Base-by-base conservation (phyloP, 257 asterid species). In the Salvia hispanica region DNA sequence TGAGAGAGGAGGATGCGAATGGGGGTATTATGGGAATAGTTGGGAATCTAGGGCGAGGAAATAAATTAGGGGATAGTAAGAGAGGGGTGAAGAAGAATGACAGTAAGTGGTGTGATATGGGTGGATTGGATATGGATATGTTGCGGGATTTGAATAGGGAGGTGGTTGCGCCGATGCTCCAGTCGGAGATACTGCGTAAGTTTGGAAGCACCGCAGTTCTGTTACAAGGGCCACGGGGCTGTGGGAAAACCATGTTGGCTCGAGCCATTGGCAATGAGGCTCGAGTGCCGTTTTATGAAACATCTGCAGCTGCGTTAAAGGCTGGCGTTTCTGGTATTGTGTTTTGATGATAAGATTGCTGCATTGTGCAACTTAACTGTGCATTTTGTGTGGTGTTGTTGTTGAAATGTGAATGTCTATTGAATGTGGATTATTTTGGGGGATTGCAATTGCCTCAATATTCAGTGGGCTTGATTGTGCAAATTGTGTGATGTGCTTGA, bases 201-300 rank as follows among this genome's bases (percentile, higher is more conserved):
- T 72, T 89, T 7, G 96, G 98, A 34, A 89, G 84, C 53, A 51
- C 89, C 11, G 96, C 96, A 58, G 82, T 92, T 59, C 74, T 92
- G 77, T 77, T 92, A n/a, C 88, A 92, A 7, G 98, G 98, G 4
- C 98, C 96, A 9, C 98, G 95, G 15, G 98, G 98, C 1, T 92
- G 98, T 80, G 98, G 98, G 74, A 92, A 92, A 77, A 89, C 98
- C 5, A 85, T 64, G 76, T 84, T 92, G 76, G 96, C 96, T 77
- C 90, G 83, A 53, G 98, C 98, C 45, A 87, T 92, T 83, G 98
- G 96, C 54, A 92, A 92, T 73, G 98, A 92, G 74, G 76, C 95
- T 5, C 81, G 95, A 4, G 83, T 82, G 9, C 91, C 95, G 13
- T 92, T 92, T 75, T 87, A 85, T 76, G 74, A 81, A 76, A 85